A percentile compares a stretch with the other conserved stretches of the same genome.
phyloP scores from a whole-genome alignment of 108 stramenopile species.

The Cyclotella cryptica region DNA sequence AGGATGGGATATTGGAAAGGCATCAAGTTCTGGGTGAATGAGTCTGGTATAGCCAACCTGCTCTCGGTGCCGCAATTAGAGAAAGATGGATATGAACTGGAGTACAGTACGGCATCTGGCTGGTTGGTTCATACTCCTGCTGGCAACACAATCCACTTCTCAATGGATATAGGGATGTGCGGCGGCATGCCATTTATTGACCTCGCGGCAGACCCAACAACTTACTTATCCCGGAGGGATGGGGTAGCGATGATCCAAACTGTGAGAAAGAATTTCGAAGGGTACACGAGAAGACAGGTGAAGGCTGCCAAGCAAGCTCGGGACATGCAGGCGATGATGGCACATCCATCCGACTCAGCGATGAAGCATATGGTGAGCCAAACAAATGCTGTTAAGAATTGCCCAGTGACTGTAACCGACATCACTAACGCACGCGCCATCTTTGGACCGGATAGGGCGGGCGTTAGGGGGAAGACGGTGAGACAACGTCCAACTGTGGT shows the following conservation, averaged over 20 bases:
- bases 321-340: too few species aligned
- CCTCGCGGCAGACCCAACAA: background rate
- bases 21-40: background rate
- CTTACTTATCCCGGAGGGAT: background rate
- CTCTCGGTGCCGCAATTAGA: background rate
- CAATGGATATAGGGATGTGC: background rate
- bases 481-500: too few species aligned
- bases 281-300: conserved; percentile 4
- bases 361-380: background rate
- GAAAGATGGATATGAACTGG: background rate
- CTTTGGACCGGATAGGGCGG: conserved; percentile 5
- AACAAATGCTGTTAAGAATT: background rate
- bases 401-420: background rate
- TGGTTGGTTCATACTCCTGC: background rate
- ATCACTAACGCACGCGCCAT: background rate
- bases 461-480: background rate
- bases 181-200: too few species aligned
- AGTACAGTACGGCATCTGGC: background rate
- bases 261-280: too few species aligned
- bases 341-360: background rate
- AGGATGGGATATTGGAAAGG: background rate
- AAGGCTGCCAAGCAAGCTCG: background rate
- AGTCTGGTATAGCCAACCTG: background rate
- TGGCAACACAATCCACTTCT: background rate
- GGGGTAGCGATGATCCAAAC: background rate